Conservation (phyloP, 352 stramenopile genomes). For the Phytophthora meadii region DNA sequence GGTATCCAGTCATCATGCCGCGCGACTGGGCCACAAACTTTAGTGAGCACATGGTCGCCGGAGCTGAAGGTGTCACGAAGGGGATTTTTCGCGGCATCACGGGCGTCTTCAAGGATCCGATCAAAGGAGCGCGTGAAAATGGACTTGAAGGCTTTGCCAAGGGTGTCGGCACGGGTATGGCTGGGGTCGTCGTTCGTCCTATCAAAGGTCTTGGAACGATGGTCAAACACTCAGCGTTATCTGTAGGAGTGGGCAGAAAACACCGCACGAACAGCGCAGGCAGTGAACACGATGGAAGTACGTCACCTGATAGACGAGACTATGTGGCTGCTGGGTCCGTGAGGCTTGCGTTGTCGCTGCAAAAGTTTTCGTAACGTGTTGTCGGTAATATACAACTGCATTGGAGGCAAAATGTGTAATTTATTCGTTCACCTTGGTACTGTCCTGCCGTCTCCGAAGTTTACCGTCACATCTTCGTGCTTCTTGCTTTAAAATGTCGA, state of each 20-base stretch:
- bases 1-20: slow-evolving; percentile 69
- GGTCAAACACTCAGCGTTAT: slow-evolving; percentile 79
- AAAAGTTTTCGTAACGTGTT: slow-evolving; percentile 50
- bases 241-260: slow-evolving; percentile 66
- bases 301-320: slow-evolving; percentile 28
- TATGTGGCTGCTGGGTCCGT: slow-evolving; percentile 64
- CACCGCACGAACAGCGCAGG: slow-evolving; percentile 33
- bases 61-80: slow-evolving; percentile 70
- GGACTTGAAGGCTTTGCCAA: slow-evolving; percentile 80
- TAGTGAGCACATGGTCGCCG: slow-evolving; percentile 83
- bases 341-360: slow-evolving; percentile 69
- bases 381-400: slow-evolving; percentile 9
- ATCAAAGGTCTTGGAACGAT: slow-evolving; percentile 79
- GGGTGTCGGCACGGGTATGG: slow-evolving; percentile 72
- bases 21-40: slow-evolving; percentile 80
- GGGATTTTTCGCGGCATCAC: slow-evolving; percentile 79
- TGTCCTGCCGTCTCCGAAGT: slow-evolving; percentile 9
- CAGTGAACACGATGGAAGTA: slow-evolving; percentile 39
- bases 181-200: slow-evolving; percentile 71
- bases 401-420: slow-evolving; percentile 58
- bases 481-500: slow-evolving; percentile 12
- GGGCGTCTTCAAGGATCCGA: slow-evolving; percentile 80
- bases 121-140: slow-evolving; percentile 76
- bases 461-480: slow-evolving; percentile 18
- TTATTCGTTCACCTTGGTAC: slow-evolving; percentile 51